Base-by-base conservation (phyloP, 169 alveolate species). In the Hepatocystis sp. region DNA sequence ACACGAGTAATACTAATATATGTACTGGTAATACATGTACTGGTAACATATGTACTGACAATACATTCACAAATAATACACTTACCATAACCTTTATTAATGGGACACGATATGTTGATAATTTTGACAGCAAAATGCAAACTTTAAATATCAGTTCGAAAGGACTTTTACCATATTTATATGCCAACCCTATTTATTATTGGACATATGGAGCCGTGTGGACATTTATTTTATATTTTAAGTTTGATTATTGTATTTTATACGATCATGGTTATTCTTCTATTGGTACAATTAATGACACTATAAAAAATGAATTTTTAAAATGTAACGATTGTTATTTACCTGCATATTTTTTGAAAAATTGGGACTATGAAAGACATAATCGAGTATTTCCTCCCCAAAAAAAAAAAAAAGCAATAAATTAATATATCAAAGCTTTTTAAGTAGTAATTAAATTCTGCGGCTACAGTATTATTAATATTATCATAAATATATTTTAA, bases 121-220 rank as follows among this genome's bases (percentile, higher is more conserved):
- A 68, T 0, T 11, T 53, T 84, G 47, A 46, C 51, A 76, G 55
- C 39, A 84, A 84, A 49, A 40, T 84, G 28, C 68, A 55, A 25
- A 66, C 63, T 55, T 63, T 84, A 58, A 84, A 84, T 84, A 32
- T 90, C 84, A 49, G 67, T 39, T 61, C 86, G 46, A 32, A 90
- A 53, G 52, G 91, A 36, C 52, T 58, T 25, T 76, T 86, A 39
- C 81, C 84, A 25, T 92, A 90, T 52, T 56, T 53, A 40, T 84
- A 90, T 49, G 66, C 90, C 36, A 86, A 90, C 27, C 94, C 94
- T 5, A 36, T 92, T 17, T 53, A 84, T 60, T 52, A 90, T 84
- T 92, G 95, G 95, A 81, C 91, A 3, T 92, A 90, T 55, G 94
- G 94, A 42, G 95, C 91, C 60, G 78, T 92, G 2, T 92, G 95